Conservation (phyloP, 768 basidiomycete species). For the Chalciporus sphaerocephalus region DNA sequence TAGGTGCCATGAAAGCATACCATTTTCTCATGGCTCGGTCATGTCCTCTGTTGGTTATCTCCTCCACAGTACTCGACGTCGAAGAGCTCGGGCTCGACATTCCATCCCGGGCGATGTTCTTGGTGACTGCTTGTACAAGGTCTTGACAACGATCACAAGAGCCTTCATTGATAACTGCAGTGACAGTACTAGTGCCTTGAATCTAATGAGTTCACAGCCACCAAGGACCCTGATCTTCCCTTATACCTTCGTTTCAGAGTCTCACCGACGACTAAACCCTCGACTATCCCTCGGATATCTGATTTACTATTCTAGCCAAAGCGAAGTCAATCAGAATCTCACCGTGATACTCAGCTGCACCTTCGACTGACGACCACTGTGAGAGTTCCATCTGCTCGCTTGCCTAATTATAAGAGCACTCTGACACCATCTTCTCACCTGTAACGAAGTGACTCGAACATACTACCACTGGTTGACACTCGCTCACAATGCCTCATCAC, state of each 20-base stretch:
- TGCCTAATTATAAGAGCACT: constrained; percentile 8
- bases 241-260: not conserved
- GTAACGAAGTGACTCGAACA: not conserved
- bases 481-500: constrained; percentile 39
- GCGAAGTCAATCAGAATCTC: constrained; percentile 6
- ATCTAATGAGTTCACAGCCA: too few species aligned
- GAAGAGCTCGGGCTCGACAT: too few species aligned
- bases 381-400: not conserved
- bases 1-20: not conserved
- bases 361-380: not conserved
- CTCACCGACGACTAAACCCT: not conserved
- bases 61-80: too few species aligned
- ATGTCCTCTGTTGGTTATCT: not conserved
- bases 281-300: constrained; percentile 1
- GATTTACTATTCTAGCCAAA: too few species aligned
- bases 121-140: too few species aligned
- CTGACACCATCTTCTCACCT: constrained; percentile 3
- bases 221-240: not conserved
- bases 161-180: too few species aligned
- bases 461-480: not conserved
- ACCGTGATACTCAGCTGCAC: too few species aligned
- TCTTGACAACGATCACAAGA: too few species aligned
- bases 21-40: constrained; percentile 4
- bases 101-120: too few species aligned
- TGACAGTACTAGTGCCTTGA: too few species aligned